A percentile compares a stretch with the other conserved stretches of the same genome.
Conservation (phyloP, 1,284 basidiomycete genomes). For the Singerocomus inundabilis region DNA sequence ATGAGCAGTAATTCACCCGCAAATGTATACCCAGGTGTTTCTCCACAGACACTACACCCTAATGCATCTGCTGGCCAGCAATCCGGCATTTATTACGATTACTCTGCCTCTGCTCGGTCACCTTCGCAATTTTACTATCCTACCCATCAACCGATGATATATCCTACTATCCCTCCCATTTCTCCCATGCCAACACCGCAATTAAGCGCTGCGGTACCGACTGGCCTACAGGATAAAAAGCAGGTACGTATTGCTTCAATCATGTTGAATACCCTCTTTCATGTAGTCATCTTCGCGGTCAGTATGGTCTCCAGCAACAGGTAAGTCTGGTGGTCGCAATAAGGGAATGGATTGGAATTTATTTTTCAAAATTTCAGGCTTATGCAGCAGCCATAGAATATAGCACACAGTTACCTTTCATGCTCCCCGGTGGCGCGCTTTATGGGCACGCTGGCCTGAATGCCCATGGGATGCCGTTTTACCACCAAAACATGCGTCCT, state of each 20-base stretch:
- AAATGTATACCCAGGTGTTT: slow-evolving; percentile 47
- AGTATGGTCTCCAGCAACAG: slow-evolving; percentile 55
- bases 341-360: slow-evolving; percentile 40
- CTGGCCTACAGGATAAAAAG: slow-evolving; percentile 55
- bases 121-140: slow-evolving; percentile 64
- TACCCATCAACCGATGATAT: slow-evolving; percentile 56
- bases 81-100: slow-evolving; percentile 61
- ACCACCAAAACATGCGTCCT: slow-evolving; percentile 40
- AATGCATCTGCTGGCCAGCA: slow-evolving; percentile 48
- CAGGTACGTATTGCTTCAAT: slow-evolving; percentile 43
- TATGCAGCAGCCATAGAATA: slow-evolving; percentile 49
- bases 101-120: slow-evolving; percentile 44
- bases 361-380: slow-evolving; percentile 43
- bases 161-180: slow-evolving; percentile 47
- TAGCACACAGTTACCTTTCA: slow-evolving; percentile 45
- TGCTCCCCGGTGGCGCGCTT: slow-evolving; percentile 43
- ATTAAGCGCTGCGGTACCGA: slow-evolving; percentile 40
- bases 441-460: slow-evolving; percentile 38
- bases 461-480: slow-evolving; percentile 37
- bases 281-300: slow-evolving; percentile 6
- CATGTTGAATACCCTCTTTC: slow-evolving; percentile 2
- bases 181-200: slow-evolving; percentile 55
- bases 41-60: slow-evolving; percentile 46
- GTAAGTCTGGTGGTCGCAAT: slow-evolving; percentile 37
- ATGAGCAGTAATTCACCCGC: slow-evolving; percentile 43